Base-by-base conservation (phyloP, 805 yeast species). In the Candida oleophila region DNA sequence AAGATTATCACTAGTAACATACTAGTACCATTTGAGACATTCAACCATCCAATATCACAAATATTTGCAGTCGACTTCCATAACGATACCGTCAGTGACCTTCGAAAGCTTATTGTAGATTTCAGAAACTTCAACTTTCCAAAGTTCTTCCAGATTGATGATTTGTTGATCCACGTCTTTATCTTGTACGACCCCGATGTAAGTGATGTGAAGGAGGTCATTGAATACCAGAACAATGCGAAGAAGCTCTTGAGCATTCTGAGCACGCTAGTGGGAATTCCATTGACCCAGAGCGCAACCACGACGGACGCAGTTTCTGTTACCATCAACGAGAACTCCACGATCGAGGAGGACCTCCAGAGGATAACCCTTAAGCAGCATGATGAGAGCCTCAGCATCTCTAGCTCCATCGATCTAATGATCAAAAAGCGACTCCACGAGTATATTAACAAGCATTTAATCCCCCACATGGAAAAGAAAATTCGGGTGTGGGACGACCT, bases 401-500 rank as follows among this genome's bases (percentile, higher is more conserved):
- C 74, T 15, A 65, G 55, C 22, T 54, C 66, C 4, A 66, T 78
- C n/a, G 78, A 72, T 49, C 55, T 62, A 52, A 62, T 68, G 0
- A 52, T 83, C 22, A 54, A 69, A 9, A 50, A 53, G 8, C 72
- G 72, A 43, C 49, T 81, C 14, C 62, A 69, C 40, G 85, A 82
- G 28, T 64, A 79, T 45, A 68, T 81, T 8, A 66, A 66, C 32
- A 76, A 75, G 51, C 65, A 68, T 41, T 65, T 87, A 48, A 72
- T 89, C 1, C 96, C 97, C 0, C 91, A 83, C 61, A 89, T 94
- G 96, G 90, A 89, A 58, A 68, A 78, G 46, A 85, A 88, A 56
- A 78, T 89, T n/a, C 72, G 84, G 30, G 62, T 78, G 12, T 91
- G 97, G 97, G 91, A 85, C 49, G 96, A 90, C 55, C 87, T 83